phyloP scores from a whole-genome alignment of 2,329 filamentous ascomycete species.

The Phoma sp. region DNA sequence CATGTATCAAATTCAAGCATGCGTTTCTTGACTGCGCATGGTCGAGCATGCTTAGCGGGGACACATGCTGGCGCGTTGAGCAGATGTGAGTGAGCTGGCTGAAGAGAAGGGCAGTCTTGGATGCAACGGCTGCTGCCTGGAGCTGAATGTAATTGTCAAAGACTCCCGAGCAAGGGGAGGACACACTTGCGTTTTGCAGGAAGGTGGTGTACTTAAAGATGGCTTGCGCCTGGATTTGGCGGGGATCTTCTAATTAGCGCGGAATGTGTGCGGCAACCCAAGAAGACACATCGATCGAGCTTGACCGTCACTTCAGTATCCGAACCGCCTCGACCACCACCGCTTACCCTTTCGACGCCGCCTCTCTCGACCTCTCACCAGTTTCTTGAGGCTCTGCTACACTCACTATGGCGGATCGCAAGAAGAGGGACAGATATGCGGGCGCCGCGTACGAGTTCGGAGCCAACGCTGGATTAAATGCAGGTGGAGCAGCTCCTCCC shows the following conservation, averaged over 20 bases:
- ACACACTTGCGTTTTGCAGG: neutral
- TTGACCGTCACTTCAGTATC: slow-evolving; percentile 32
- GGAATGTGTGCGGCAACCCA: slow-evolving; percentile 39
- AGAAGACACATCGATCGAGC: slow-evolving; percentile 46
- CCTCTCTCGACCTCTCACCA: slow-evolving; percentile 15
- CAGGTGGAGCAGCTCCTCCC: slow-evolving; percentile 54
- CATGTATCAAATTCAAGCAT: neutral
- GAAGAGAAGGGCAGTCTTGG: neutral
- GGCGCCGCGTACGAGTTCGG: slow-evolving; percentile 95
- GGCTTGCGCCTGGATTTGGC: slow-evolving; percentile 28
- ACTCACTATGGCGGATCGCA: slow-evolving; percentile 51
- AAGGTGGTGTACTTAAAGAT: slow-evolving; percentile 11
- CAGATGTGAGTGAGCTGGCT: neutral
- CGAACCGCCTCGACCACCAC: slow-evolving; percentile 21
- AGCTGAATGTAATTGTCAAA: neutral
- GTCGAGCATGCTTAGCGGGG: neutral
- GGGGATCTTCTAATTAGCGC: slow-evolving; percentile 30
- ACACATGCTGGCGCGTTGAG: neutral
- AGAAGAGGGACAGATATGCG: slow-evolving; percentile 95
- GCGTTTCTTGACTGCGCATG: neutral
- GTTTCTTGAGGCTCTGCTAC: slow-evolving; percentile 20
- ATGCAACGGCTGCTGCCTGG: slow-evolving; percentile 19
- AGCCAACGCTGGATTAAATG: slow-evolving; percentile 71
- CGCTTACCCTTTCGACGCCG: slow-evolving; percentile 16
- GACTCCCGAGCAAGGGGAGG: neutral